These are phyloP conservation scores for Saturnispora kantuleensis DNA, from an alignment of 805 yeast genomes.

Conservation along the genomic window DNA sequence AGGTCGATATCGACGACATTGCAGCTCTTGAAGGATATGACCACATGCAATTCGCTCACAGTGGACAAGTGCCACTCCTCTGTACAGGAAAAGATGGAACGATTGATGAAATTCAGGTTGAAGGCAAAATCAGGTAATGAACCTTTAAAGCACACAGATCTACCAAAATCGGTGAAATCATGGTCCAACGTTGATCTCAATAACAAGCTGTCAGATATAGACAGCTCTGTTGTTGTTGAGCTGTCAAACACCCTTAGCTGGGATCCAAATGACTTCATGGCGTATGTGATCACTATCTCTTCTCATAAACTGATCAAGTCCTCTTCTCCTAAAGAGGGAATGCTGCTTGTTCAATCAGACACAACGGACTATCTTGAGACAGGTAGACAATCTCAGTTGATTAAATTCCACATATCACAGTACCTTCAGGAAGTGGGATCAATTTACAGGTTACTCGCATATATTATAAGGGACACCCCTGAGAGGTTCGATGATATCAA, in stretches of 20 bases:
- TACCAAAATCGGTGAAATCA: too few species aligned
- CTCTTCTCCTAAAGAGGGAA: not conserved
- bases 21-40: too few species aligned
- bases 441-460: not conserved
- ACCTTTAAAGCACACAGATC: too few species aligned
- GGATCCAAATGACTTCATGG: not conserved
- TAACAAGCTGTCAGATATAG: too few species aligned
- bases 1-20: too few species aligned
- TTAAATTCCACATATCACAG: slow-evolving; percentile 3
- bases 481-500: not conserved
- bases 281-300: not conserved
- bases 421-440: slow-evolving; percentile 1
- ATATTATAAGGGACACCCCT: not conserved
- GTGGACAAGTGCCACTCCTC: too few species aligned
- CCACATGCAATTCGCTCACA: too few species aligned
- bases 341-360: not conserved
- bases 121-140: too few species aligned
- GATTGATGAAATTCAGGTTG: too few species aligned
- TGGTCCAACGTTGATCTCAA: too few species aligned
- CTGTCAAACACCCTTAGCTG: not conserved
- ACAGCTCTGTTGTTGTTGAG: not conserved
- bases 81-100: too few species aligned
- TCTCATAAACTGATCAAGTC: slow-evolving; percentile 1
- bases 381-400: not conserved
- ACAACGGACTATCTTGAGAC: not conserved